phyloP scores from a whole-genome alignment of 1,284 basidiomycete species.

The Pisolithus thermaeus region DNA sequence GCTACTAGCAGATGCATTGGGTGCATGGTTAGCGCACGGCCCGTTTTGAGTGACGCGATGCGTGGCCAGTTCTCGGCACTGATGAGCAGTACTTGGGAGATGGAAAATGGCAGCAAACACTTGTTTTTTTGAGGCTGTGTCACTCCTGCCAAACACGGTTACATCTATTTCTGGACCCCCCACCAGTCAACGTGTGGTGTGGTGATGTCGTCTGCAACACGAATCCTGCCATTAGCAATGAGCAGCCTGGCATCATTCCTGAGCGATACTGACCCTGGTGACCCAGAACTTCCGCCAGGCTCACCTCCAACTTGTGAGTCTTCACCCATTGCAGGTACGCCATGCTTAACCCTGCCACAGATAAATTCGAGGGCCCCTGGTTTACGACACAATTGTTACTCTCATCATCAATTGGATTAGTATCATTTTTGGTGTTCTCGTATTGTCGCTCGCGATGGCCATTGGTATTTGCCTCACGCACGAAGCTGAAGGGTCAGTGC shows the following conservation, averaged over 20 bases:
- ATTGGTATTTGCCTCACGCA: conserved; percentile 85
- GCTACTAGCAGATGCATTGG: conserved; percentile 32
- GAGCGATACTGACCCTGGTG: conserved; percentile 14
- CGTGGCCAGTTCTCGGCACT: neutral
- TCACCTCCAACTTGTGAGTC: conserved; percentile 50
- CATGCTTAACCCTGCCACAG: conserved; percentile 27
- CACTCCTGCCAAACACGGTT: neutral
- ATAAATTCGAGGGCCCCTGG: conserved; percentile 85
- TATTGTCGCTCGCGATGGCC: conserved; percentile 86
- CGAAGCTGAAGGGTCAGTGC: conserved; percentile 80
- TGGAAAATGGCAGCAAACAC: neutral
- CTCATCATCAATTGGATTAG: conserved; percentile 72
- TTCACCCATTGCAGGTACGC: neutral
- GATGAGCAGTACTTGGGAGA: neutral
- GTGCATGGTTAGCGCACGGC: conserved; percentile 14
- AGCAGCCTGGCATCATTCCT: neutral
- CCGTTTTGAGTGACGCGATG: neutral
- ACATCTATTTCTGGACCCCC: neutral
- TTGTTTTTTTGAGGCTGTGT: neutral
- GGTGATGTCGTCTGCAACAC: neutral
- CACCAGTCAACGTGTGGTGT: neutral
- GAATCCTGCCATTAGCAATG: neutral
- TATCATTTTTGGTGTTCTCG: conserved; percentile 84
- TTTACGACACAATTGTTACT: conserved; percentile 86
- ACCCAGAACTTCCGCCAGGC: conserved; percentile 46